phyloP scores from a whole-genome alignment of 805 yeast species.

The Candida nanaspora region DNA sequence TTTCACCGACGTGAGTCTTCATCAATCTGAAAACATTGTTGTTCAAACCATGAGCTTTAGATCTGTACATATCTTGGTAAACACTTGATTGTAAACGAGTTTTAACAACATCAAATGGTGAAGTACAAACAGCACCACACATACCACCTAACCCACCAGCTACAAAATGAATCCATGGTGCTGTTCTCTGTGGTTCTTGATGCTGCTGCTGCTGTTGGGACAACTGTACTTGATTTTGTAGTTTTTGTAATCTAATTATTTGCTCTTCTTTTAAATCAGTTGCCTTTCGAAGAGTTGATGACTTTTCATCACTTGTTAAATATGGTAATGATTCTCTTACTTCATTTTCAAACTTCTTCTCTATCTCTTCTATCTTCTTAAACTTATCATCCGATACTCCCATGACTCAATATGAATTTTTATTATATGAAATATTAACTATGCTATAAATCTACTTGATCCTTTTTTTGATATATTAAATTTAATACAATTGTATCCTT shows the following conservation, averaged over 20 bases:
- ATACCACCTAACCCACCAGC: conserved; percentile 95
- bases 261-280: conserved; percentile 17
- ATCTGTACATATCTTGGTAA: conserved; percentile 48
- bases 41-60: conserved; percentile 24
- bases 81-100: conserved; percentile 91
- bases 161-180: conserved; percentile 72
- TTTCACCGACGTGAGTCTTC: conserved; percentile 72
- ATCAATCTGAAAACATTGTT: conserved; percentile 22
- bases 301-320: conserved; percentile 67
- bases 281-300: conserved; percentile 39
- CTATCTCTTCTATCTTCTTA: conserved; percentile 14
- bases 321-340: conserved; percentile 54
- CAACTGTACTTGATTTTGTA: not conserved
- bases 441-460: too few species aligned
- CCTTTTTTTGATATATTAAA: too few species aligned
- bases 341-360: conserved; percentile 28
- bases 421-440: too few species aligned
- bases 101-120: conserved; percentile 94
- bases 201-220: conserved; percentile 3
- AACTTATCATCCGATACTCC: conserved; percentile 3
- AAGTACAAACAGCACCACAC: conserved; percentile 92
- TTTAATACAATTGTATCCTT: too few species aligned
- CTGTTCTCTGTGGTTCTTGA: not conserved
- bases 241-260: not conserved
- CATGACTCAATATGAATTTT: too few species aligned